A percentile compares a stretch with the other conserved stretches of the same genome.
These are phyloP conservation scores for Trametes meyenii DNA, from an alignment of 768 basidiomycete genomes.

Conservation along the genomic window DNA sequence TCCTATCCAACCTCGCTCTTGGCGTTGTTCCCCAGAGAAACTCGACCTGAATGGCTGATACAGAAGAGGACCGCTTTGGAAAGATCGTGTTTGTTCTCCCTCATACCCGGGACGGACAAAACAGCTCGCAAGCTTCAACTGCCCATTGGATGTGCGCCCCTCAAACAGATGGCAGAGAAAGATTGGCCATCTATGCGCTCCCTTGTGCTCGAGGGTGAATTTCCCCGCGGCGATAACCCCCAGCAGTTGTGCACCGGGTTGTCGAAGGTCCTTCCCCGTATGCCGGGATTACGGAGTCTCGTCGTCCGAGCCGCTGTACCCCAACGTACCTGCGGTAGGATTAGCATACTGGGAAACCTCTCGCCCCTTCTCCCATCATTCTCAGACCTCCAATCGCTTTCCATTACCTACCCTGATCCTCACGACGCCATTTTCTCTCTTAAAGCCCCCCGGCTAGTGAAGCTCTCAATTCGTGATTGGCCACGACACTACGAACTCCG, in stretches of 20 bases:
- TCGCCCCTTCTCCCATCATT: neutral
- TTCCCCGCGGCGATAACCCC: neutral
- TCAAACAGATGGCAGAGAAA: neutral
- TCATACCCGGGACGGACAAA: neutral
- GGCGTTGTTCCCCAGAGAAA: too few species aligned
- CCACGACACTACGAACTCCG: neutral
- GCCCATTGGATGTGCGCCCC: neutral
- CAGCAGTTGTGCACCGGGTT: neutral
- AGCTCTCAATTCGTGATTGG: constrained; percentile 3
- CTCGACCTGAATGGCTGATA: neutral
- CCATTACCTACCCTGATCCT: constrained; percentile 1
- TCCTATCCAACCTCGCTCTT: too few species aligned
- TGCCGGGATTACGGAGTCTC: neutral
- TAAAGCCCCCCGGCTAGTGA: neutral
- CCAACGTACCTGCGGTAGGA: neutral
- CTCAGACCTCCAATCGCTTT: neutral
- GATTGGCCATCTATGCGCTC: neutral
- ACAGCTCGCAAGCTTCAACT: neutral
- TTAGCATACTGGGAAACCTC: neutral
- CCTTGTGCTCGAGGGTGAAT: neutral
- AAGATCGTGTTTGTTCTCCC: neutral
- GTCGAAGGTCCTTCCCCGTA: neutral
- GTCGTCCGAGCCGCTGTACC: neutral
- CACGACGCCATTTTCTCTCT: neutral
- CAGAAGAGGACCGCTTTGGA: neutral